A percentile compares a stretch with the other conserved stretches of the same genome.
Evolutionary conservation across 148 eudicot genomes (phyloP).

Genomic region (Polygonum maritimum): DNA sequence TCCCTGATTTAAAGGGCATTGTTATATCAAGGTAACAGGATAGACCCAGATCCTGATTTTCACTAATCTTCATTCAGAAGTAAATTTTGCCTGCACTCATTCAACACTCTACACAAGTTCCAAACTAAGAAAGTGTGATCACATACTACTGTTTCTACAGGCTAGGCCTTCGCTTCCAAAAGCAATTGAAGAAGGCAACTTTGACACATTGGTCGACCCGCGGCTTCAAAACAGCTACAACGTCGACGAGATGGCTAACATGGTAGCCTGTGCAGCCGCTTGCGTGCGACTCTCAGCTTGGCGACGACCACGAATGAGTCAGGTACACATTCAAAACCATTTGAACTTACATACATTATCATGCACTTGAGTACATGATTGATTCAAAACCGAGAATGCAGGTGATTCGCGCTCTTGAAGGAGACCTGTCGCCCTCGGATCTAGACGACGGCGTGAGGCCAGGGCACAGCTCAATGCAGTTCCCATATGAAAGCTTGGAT

Average conservation of each 20-base stretch:
- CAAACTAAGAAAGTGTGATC: too few species aligned
- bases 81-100: too few species aligned
- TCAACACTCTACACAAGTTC: too few species aligned
- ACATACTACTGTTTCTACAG: conserved; percentile 9
- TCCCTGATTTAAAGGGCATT: too few species aligned
- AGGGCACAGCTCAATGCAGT: conserved; percentile 29
- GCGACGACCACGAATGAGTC: conserved; percentile 54
- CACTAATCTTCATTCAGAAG: too few species aligned
- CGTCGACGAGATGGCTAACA: conserved; percentile 33
- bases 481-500: conserved; percentile 29
- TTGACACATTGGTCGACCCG: conserved; percentile 30
- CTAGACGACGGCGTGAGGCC: conserved; percentile 34
- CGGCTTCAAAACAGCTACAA: conserved; percentile 26
- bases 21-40: too few species aligned
- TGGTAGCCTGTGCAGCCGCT: conserved; percentile 61
- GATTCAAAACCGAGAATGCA: conserved; percentile 10
- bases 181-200: conserved; percentile 35
- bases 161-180: conserved; percentile 40
- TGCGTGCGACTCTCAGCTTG: conserved; percentile 41
- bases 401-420: conserved; percentile 41
- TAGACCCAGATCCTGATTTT: too few species aligned
- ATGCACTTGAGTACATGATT: not conserved
- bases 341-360: not conserved
- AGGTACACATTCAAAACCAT: conserved; percentile 18
- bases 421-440: conserved; percentile 29